These are phyloP conservation scores for Dryas drummondii DNA, from an alignment of 306 rosid species.

Conservation along the genomic window DNA sequence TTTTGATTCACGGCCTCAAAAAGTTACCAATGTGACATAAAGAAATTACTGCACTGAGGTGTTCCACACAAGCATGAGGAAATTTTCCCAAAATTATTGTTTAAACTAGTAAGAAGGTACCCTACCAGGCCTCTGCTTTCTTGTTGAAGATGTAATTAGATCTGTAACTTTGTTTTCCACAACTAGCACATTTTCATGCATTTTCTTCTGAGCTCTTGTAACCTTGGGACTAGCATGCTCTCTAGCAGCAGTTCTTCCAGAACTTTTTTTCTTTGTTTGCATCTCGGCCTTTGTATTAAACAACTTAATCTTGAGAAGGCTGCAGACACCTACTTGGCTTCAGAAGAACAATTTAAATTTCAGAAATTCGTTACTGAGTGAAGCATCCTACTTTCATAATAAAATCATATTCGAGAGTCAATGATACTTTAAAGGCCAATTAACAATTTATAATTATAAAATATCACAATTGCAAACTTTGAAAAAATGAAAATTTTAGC, in stretches of 20 bases:
- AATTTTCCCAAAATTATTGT: not conserved
- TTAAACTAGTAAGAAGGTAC: not conserved
- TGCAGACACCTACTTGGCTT: constrained; percentile 18
- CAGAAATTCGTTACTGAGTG: constrained; percentile 20
- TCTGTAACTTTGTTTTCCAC: constrained; percentile 57
- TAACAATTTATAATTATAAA: not conserved
- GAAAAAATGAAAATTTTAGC: not conserved
- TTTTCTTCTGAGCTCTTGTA: constrained; percentile 67
- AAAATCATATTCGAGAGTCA: not conserved
- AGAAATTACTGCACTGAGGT: not conserved
- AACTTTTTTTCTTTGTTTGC: constrained; percentile 74
- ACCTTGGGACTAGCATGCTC: constrained; percentile 54
- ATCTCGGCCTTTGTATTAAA: constrained; percentile 38
- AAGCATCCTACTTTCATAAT: not conserved
- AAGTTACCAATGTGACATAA: not conserved
- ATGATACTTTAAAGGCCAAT: not conserved
- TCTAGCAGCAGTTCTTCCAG: constrained; percentile 47
- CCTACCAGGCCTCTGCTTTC: constrained; percentile 68
- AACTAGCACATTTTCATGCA: constrained; percentile 47
- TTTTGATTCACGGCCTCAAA: not conserved
- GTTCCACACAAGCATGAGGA: not conserved
- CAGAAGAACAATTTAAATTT: constrained; percentile 21
- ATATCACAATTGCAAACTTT: not conserved
- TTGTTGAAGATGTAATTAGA: constrained; percentile 71
- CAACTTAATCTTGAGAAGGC: constrained; percentile 14